phyloP scores from a whole-genome alignment of 2,329 filamentous ascomycete species.

The Exophiala calicioides region DNA sequence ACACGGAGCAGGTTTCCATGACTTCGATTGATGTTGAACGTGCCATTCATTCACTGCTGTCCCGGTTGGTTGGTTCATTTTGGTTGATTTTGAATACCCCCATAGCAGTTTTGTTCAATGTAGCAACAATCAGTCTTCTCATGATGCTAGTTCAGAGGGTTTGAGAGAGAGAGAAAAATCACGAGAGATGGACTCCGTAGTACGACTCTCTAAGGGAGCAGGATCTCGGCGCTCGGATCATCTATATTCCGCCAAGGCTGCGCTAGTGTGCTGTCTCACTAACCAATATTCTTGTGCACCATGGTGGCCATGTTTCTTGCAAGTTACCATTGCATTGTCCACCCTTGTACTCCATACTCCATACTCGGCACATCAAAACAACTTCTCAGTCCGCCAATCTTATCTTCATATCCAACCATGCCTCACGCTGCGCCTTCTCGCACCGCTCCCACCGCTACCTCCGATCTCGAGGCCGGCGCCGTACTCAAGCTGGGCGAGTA shows the following conservation, averaged over 20 bases:
- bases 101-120: background rate
- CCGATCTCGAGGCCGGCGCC: conserved; percentile 83
- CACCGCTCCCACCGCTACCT: conserved; percentile 50
- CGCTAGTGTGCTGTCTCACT: background rate
- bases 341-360: too few species aligned
- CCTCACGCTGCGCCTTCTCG: conserved; percentile 32
- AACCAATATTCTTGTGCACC: too few species aligned
- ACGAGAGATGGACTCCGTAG: too few species aligned
- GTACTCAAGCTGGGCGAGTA: conserved; percentile 90
- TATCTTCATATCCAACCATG: conserved; percentile 5
- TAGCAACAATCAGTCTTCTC: background rate
- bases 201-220: too few species aligned
- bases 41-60: too few species aligned
- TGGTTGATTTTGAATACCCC: background rate
- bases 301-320: too few species aligned
- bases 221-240: background rate
- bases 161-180: background rate
- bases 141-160: too few species aligned
- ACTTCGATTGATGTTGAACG: too few species aligned
- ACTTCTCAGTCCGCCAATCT: background rate
- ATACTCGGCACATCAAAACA: background rate
- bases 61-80: background rate
- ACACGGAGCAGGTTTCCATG: too few species aligned
- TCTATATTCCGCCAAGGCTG: conserved; percentile 9
- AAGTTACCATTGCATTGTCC: too few species aligned